These are phyloP conservation scores for Plantago coronopus DNA, from an alignment of 305 asterid genomes.

Conservation along the genomic window DNA sequence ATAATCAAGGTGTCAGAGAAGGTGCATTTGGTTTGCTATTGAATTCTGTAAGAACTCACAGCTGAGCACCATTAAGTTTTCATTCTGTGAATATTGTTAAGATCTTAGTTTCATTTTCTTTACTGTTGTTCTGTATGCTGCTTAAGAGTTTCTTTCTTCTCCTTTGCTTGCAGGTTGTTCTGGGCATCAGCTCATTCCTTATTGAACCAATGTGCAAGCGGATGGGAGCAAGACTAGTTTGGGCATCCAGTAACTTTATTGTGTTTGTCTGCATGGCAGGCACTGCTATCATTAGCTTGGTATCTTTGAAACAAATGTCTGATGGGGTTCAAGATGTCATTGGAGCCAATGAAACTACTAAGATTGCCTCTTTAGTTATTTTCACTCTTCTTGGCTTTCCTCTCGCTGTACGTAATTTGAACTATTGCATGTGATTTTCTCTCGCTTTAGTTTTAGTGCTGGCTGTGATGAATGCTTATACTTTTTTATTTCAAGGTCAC, in stretches of 20 bases:
- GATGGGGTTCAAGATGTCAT: conserved; percentile 68
- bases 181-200: conserved; percentile 80
- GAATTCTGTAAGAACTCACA: conserved; percentile 97
- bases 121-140: conserved; percentile 9
- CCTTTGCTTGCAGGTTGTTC: conserved; percentile 64
- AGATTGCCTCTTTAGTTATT: conserved; percentile 79
- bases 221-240: conserved; percentile 84
- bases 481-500: conserved; percentile 57
- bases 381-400: conserved; percentile 96
- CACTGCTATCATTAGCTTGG: conserved; percentile 74
- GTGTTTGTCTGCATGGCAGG: conserved; percentile 88
- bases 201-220: conserved; percentile 90
- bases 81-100: conserved; percentile 19
- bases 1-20: conserved; percentile 97
- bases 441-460: not conserved
- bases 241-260: conserved; percentile 87
- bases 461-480: conserved; percentile 5
- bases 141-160: conserved; percentile 3
- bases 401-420: conserved; percentile 70
- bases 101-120: conserved; percentile 12
- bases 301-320: conserved; percentile 57
- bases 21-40: conserved; percentile 99
- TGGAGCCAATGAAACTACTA: conserved; percentile 66
- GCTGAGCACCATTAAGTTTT: conserved; percentile 33
- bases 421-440: conserved; percentile 11